Conservation (phyloP, 176 grass and related monocot species). For the Stipa capillata region DNA sequence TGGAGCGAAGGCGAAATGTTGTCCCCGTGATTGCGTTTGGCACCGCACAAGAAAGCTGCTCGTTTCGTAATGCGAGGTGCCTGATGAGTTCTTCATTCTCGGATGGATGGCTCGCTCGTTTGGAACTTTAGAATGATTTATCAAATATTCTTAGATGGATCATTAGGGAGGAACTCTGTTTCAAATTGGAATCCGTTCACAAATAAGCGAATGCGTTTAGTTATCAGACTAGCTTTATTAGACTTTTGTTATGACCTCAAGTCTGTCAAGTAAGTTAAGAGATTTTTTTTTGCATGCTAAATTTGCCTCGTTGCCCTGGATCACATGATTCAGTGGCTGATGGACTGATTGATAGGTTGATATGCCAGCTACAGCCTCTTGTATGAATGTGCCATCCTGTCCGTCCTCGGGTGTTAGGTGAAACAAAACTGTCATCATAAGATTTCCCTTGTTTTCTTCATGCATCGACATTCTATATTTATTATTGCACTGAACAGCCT, state of each 20-base stretch:
- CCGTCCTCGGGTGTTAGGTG: conserved; percentile 20
- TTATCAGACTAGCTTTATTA: neutral
- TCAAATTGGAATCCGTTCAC: neutral
- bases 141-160: neutral
- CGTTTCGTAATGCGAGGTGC: neutral
- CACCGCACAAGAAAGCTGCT: neutral
- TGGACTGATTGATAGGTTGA: conserved; percentile 11
- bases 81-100: neutral
- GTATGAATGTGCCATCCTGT: conserved; percentile 16
- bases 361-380: conserved; percentile 26
- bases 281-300: neutral
- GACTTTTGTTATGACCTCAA: neutral
- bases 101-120: neutral
- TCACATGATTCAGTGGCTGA: conserved; percentile 17
- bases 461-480: neutral
- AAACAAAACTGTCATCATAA: conserved; percentile 12
- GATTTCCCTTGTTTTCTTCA: neutral
- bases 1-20: conserved; percentile 9
- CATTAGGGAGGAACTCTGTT: neutral
- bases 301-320: neutral
- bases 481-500: neutral
- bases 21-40: neutral
- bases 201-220: neutral
- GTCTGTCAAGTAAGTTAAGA: neutral
- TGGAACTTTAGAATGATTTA: neutral